Evolutionary conservation across 345 rosid genomes (phyloP), one percentile per base, ranked within the genome.

Genomic region (Physaria fendleri): DNA sequence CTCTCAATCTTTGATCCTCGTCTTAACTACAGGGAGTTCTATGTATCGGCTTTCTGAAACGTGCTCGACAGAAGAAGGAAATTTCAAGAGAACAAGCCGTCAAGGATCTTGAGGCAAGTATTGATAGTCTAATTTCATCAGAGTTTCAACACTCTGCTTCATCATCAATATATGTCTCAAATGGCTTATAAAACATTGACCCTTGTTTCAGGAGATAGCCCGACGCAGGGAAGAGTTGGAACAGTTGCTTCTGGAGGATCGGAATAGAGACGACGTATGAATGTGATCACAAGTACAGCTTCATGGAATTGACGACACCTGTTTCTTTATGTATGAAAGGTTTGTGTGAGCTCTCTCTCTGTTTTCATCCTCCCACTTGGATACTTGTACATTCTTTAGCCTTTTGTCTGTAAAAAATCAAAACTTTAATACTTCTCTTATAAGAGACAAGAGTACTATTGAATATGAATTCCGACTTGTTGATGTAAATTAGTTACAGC

Each of bases 21-120:
- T 55, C 46, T 48, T 18, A 23, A 35, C 59, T 39, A 46, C 72
- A 93, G 97, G 99, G 99, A 55, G 48, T 93, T 59, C 66, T 89
- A 29, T 93, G 99, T 83, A 82, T 93, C 7, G 97, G 95, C 68
- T 87, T 76, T 50, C 73, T 93, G 51, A 89, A 85, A 76, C 95
- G 94, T 41, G 63, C 88, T 30, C 82, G 85, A 15, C 91, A 82
- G 77, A 14, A 76, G 72, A 80, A 85, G 61, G 85, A 82, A 59
- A 62, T 82, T 43, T 66, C 95, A 17, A 87, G 86, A 75, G 95
- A 83, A 57, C 91, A 89, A 77, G 94, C 95, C 12, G 56, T 80
- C 63, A 80, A 74, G 76, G 97, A 87, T 71, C 71, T 93, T 43
- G 94, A 89, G 94, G 97, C 83, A 72, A 39, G 34, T 24, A 20